A percentile compares a stretch with the other conserved stretches of the same genome.
Conservation (phyloP, 768 basidiomycete species). For the Boletus barrowsii region DNA sequence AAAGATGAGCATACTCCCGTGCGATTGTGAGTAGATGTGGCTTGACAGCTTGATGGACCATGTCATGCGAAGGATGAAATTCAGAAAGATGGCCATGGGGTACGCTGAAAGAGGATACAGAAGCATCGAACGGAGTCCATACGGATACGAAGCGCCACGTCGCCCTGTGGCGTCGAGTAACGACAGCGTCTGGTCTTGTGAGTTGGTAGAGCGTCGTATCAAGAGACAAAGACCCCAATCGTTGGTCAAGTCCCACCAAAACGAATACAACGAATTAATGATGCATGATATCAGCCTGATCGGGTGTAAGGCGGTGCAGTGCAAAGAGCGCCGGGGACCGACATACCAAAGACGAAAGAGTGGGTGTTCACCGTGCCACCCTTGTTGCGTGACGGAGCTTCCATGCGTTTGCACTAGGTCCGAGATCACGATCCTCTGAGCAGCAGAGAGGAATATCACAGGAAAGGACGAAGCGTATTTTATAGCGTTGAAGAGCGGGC, state of each 20-base stretch:
- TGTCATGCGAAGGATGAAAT: constrained; percentile 85
- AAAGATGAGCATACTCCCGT: constrained; percentile 82
- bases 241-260: constrained; percentile 99
- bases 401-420: constrained; percentile 54
- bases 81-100: constrained; percentile 76
- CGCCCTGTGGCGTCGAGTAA: constrained; percentile 15
- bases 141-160: constrained; percentile 42
- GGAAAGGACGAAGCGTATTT: constrained; percentile 98
- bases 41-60: constrained; percentile 91
- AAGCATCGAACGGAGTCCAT: constrained; percentile 71
- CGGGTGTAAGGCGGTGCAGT: constrained; percentile 2
- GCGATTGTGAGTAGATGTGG: constrained; percentile 75
- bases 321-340: background rate
- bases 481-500: constrained; percentile 84
- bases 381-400: constrained; percentile 37
- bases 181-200: constrained; percentile 20
- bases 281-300: constrained; percentile 78
- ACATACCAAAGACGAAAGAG: constrained; percentile 84
- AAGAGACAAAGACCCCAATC: constrained; percentile 94
- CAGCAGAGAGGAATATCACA: constrained; percentile 91
- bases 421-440: constrained; percentile 70
- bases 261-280: constrained; percentile 90
- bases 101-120: constrained; percentile 82
- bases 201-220: constrained; percentile 31
- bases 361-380: constrained; percentile 74